These are phyloP conservation scores for Spizellomyces sp. DNA, from an alignment of 192 early-diverging fungal genomes.

Conservation along the genomic window DNA sequence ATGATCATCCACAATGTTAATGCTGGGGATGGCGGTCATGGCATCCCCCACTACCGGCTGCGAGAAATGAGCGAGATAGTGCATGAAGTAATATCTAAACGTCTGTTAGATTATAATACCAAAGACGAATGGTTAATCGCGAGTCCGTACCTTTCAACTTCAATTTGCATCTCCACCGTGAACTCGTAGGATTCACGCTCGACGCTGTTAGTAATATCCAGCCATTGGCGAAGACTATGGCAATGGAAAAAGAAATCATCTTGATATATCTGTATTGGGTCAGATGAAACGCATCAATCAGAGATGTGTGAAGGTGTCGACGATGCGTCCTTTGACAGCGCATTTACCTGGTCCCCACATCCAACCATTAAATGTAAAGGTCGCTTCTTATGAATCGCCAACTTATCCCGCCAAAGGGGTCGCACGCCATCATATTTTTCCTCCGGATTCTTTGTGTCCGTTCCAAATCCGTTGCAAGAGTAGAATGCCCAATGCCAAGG, in stretches of 20 bases:
- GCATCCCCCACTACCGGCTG: slow-evolving; percentile 27
- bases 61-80: slow-evolving; percentile 23
- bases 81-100: slow-evolving; percentile 7
- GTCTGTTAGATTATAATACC: too few species aligned
- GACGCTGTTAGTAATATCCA: slow-evolving; percentile 7
- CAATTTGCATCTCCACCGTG: slow-evolving; percentile 13
- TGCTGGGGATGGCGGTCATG: slow-evolving; percentile 14
- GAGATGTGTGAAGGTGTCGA: not conserved
- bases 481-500: slow-evolving; percentile 23
- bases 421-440: slow-evolving; percentile 16
- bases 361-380: slow-evolving; percentile 24
- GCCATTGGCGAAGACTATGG: slow-evolving; percentile 18
- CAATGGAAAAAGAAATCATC: slow-evolving; percentile 25
- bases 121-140: too few species aligned
- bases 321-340: not conserved
- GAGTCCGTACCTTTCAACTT: slow-evolving; percentile 4
- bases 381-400: not conserved
- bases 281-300: not conserved
- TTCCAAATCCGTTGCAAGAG: slow-evolving; percentile 23
- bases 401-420: slow-evolving; percentile 15
- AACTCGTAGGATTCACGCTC: slow-evolving; percentile 14
- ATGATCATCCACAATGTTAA: slow-evolving; percentile 27
- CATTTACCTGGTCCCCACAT: not conserved
- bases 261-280: slow-evolving; percentile 13
- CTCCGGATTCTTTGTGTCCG: slow-evolving; percentile 13